Evolutionary conservation across 352 stramenopile species (phyloP).

Genomic region (Pythium diclinum): DNA sequence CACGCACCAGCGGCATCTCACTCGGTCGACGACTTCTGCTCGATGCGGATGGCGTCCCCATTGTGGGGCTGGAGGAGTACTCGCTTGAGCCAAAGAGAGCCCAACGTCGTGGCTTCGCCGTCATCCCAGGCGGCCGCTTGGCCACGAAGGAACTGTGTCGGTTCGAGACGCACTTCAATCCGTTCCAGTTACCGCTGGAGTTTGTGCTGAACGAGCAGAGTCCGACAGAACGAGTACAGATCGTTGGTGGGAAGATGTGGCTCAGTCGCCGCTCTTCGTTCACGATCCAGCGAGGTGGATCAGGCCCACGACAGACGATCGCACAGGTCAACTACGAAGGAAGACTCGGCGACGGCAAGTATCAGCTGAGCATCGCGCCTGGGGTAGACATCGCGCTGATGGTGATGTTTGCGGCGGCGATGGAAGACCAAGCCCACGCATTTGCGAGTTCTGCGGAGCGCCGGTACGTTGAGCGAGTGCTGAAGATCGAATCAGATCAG

Average conservation of each 20-base stretch:
- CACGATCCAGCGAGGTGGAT: constrained; percentile 7
- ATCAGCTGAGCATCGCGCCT: not conserved
- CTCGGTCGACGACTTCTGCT: not conserved
- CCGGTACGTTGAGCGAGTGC: not conserved
- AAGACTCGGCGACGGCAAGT: not conserved
- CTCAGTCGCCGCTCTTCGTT: constrained; percentile 2
- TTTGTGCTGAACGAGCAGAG: not conserved
- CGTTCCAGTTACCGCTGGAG: constrained; percentile 3
- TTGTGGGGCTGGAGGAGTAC: constrained; percentile 6
- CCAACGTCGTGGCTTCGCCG: not conserved
- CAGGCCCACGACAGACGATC: not conserved
- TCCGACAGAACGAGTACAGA: not conserved
- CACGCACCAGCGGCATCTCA: no score
- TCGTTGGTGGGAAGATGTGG: constrained; percentile 5
- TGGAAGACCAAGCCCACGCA: not conserved
- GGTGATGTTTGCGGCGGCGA: not conserved
- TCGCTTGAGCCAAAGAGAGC: not conserved
- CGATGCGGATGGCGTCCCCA: constrained; percentile 7
- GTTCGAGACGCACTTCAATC: constrained; percentile 7
- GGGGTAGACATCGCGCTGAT: not conserved
- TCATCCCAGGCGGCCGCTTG: constrained; percentile 1
- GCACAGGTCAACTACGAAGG: not conserved
- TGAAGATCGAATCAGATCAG: not conserved
- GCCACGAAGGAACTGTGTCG: constrained; percentile 1
- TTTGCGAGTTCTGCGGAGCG: no score